Conservation (phyloP, 2,329 filamentous ascomycete species). For the Emergomyces pasteurianus region DNA sequence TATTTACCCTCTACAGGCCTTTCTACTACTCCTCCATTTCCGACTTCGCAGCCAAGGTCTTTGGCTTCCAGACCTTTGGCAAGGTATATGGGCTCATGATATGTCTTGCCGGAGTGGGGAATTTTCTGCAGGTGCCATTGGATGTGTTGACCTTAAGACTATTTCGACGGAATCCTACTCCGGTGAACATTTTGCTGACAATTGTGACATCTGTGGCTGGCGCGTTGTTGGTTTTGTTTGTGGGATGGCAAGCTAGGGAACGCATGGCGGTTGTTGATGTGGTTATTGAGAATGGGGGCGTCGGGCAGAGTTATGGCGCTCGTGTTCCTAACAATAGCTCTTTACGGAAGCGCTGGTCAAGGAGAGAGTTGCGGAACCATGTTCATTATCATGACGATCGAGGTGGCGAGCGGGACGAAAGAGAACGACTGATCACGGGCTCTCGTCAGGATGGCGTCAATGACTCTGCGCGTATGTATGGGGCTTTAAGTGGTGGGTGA, state of each 20-base stretch:
- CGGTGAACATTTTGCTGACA: conserved; percentile 62
- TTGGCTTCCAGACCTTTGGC: conserved; percentile 82
- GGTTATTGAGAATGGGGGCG: conserved; percentile 8
- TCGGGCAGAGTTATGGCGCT: background rate
- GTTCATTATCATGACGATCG: background rate
- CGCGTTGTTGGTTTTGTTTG: conserved; percentile 52
- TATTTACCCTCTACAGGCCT: conserved; percentile 80
- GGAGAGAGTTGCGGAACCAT: background rate
- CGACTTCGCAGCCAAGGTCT: conserved; percentile 83
- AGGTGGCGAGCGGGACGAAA: background rate
- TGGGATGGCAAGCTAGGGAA: conserved; percentile 35
- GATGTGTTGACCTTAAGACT: conserved; percentile 64
- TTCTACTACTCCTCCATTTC: conserved; percentile 87
- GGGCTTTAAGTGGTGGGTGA: background rate
- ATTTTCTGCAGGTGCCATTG: conserved; percentile 69
- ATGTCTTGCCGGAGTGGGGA: conserved; percentile 69
- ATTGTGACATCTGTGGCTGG: conserved; percentile 53
- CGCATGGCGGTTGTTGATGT: background rate
- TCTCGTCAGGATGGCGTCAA: background rate
- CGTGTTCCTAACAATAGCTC: background rate
- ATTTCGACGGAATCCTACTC: conserved; percentile 61
- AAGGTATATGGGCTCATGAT: conserved; percentile 87
- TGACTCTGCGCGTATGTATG: background rate
- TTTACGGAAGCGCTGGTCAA: background rate
- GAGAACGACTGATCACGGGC: background rate